These are phyloP conservation scores for Tulasnella sp. DNA, from an alignment of 768 basidiomycete genomes.

Conservation along the genomic window DNA sequence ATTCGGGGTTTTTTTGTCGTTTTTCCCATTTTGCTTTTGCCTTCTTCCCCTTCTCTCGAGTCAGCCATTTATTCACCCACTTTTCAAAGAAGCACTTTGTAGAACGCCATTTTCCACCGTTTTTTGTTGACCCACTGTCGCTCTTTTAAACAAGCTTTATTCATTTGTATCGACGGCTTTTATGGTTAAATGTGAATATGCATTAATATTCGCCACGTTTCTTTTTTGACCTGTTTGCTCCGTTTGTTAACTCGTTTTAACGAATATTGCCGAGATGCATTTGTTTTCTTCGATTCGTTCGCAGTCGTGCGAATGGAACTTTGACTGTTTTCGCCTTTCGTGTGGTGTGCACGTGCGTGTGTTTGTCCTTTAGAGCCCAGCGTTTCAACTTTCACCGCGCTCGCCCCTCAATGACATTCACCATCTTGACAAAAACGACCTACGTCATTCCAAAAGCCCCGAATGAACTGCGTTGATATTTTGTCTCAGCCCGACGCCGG, in stretches of 20 bases:
- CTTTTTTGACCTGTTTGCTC: background rate
- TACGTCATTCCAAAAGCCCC: background rate
- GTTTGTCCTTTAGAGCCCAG: background rate
- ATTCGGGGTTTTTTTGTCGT: background rate
- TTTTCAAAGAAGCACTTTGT: background rate
- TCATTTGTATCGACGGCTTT: conserved; percentile 2
- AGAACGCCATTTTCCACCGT: background rate
- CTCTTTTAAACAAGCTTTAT: background rate
- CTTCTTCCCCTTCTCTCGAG: background rate
- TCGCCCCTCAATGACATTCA: background rate
- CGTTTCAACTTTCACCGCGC: too few relatives aligned
- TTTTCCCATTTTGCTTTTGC: background rate
- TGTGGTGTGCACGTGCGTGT: background rate
- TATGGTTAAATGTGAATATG: conserved; percentile 2
- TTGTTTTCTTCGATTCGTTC: background rate
- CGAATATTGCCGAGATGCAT: background rate
- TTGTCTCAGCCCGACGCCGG: background rate
- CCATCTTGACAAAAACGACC: background rate
- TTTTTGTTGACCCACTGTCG: background rate
- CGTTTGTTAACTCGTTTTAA: background rate
- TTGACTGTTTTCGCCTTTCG: background rate
- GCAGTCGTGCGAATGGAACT: background rate
- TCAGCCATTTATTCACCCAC: background rate
- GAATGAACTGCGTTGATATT: background rate
- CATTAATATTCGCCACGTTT: background rate